These are phyloP conservation scores for Darksidea phi DNA, from an alignment of 495 filamentous ascomycete genomes.

Conservation along the genomic window DNA sequence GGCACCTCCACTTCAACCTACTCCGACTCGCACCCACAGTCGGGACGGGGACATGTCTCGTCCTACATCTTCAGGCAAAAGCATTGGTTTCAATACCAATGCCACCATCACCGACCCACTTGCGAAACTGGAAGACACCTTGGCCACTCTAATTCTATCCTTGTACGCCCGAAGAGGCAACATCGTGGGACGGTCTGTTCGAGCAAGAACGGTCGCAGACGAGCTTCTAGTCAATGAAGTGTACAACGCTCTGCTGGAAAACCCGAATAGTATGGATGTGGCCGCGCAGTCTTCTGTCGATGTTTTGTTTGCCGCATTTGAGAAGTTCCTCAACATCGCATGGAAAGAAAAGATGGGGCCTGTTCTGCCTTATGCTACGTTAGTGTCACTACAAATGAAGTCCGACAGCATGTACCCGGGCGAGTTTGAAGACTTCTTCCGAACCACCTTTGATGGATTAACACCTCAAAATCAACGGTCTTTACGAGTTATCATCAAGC, in stretches of 20 bases:
- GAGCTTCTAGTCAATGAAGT: slow-evolving; percentile 81
- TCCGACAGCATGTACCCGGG: slow-evolving; percentile 68
- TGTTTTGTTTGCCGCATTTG: slow-evolving; percentile 89
- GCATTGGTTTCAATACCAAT: slow-evolving; percentile 28
- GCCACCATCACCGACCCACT: slow-evolving; percentile 54
- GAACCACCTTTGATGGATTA: slow-evolving; percentile 70
- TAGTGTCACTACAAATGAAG: slow-evolving; percentile 70
- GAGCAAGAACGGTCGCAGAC: slow-evolving; percentile 68
- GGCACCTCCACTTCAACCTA: slow-evolving; percentile 31
- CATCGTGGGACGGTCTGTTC: slow-evolving; percentile 71
- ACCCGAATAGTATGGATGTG: slow-evolving; percentile 69
- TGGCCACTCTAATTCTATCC: slow-evolving; percentile 77
- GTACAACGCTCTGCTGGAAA: slow-evolving; percentile 84
- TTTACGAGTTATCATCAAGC: slow-evolving; percentile 76
- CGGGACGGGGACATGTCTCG: slow-evolving; percentile 35
- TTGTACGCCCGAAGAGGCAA: slow-evolving; percentile 82
- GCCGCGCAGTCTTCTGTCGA: slow-evolving; percentile 77
- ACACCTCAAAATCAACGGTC: slow-evolving; percentile 90
- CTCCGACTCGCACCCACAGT: slow-evolving; percentile 34
- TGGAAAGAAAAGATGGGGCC: slow-evolving; percentile 89
- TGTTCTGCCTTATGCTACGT: slow-evolving; percentile 62
- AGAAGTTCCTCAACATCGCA: slow-evolving; percentile 84
- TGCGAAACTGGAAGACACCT: slow-evolving; percentile 76
- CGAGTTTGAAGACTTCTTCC: slow-evolving; percentile 86
- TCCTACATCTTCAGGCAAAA: slow-evolving; percentile 33